phyloP scores from a whole-genome alignment of 2,329 filamentous ascomycete genomes.

The Mycogone perniciosa region DNA sequence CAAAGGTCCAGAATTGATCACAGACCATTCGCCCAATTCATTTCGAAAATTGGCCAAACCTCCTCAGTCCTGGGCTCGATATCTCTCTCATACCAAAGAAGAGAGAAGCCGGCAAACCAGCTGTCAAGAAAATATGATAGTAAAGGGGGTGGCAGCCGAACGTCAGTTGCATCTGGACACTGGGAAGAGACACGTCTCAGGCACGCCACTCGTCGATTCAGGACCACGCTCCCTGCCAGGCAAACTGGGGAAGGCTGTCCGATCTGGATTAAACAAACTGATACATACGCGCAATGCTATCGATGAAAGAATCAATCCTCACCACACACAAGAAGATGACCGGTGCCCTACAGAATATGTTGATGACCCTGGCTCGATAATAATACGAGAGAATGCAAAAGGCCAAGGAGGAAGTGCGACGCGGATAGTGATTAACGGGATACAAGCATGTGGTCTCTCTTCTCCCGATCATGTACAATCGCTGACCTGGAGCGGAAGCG shows the following conservation, averaged over 20 bases:
- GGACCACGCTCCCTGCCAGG: conserved; percentile 22
- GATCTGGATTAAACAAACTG: conserved; percentile 14
- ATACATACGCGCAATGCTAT: background rate
- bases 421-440: no score
- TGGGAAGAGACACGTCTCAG: background rate
- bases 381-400: no score
- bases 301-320: background rate
- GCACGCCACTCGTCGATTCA: background rate
- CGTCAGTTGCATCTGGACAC: conserved; percentile 7
- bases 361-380: no score
- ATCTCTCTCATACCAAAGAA: conserved; percentile 25
- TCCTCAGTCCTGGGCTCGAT: conserved; percentile 30
- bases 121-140: background rate
- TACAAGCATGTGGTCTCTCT: no score
- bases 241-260: conserved; percentile 24
- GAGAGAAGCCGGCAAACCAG: conserved; percentile 17
- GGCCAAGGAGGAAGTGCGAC: no score
- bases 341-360: no score
- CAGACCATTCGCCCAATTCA: background rate
- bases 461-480: no score
- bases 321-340: background rate
- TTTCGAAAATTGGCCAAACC: conserved; percentile 12
- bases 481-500: no score
- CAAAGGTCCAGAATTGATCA: background rate
- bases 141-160: background rate